These are phyloP conservation scores for Aspergillus flavus DNA, from an alignment of 2,329 filamentous ascomycete species.

Conservation along the genomic window DNA sequence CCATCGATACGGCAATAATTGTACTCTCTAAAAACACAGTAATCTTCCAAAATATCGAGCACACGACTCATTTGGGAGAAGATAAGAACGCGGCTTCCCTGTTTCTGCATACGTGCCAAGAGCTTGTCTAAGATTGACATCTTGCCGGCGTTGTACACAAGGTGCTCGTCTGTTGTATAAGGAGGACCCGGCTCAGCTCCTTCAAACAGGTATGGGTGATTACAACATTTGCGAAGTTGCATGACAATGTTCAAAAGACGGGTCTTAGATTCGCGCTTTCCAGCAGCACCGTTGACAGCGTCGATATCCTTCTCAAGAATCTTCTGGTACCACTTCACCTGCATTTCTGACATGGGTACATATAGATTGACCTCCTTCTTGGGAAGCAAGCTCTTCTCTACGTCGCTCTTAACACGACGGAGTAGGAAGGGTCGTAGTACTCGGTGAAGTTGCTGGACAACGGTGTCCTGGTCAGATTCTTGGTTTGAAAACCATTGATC, in stretches of 20 bases:
- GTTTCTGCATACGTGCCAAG: slow-evolving; percentile 75
- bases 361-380: slow-evolving; percentile 98
- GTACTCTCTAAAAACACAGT: slow-evolving; percentile 92
- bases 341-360: slow-evolving; percentile 98
- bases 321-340: slow-evolving; percentile 98
- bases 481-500: slow-evolving; percentile 97
- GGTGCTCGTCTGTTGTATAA: slow-evolving; percentile 96
- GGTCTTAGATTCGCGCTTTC: slow-evolving; percentile 97
- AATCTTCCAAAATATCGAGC: slow-evolving; percentile 95
- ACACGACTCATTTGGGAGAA: slow-evolving; percentile 99
- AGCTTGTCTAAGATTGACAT: slow-evolving; percentile 97
- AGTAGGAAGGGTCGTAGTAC: slow-evolving; percentile 92
- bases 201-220: slow-evolving; percentile 97
- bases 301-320: slow-evolving; percentile 99
- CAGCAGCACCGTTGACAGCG: slow-evolving; percentile 93
- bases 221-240: slow-evolving; percentile 98
- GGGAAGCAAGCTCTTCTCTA: slow-evolving; percentile 94
- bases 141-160: slow-evolving; percentile 91
- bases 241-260: slow-evolving; percentile 97
- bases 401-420: slow-evolving; percentile 93
- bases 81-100: slow-evolving; percentile 94
- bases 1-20: slow-evolving; percentile 98
- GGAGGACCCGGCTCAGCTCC: slow-evolving; percentile 95
- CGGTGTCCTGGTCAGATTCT: slow-evolving; percentile 86
- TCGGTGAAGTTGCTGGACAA: slow-evolving; percentile 92